A percentile compares a stretch with the other conserved stretches of the same genome.
Conservation (phyloP, 306 rosid genomes). For the Vigna radiata region DNA sequence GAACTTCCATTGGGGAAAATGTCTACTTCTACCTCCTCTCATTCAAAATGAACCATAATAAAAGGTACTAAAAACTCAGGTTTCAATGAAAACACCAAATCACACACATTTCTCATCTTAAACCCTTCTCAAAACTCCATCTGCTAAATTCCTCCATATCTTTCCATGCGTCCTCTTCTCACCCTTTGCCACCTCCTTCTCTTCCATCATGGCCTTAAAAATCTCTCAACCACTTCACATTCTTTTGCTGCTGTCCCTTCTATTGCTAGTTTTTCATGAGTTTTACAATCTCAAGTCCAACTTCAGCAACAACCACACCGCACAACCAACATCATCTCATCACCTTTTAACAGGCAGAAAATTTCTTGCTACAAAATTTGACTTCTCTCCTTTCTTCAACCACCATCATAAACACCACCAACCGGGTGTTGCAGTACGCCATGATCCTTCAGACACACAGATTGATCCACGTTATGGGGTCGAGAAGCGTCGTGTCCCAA, state of each 20-base stretch:
- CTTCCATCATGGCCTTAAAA: conserved; percentile 78
- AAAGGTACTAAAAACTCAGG: conserved; percentile 46
- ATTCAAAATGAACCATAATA: conserved; percentile 44
- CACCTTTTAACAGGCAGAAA: conserved; percentile 61
- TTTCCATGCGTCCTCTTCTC: conserved; percentile 76
- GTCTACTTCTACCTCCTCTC: conserved; percentile 37
- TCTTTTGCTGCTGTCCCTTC: conserved; percentile 64
- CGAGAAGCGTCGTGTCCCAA: conserved; percentile 90
- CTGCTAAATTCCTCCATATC: conserved; percentile 40
- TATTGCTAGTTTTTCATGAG: conserved; percentile 67
- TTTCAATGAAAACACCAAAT: conserved; percentile 49
- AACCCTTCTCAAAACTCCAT: conserved; percentile 39
- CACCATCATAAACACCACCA: conserved; percentile 37
- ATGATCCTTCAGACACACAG: conserved; percentile 48
- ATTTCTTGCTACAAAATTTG: conserved; percentile 73
- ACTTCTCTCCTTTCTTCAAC: conserved; percentile 74
- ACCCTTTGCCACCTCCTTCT: conserved; percentile 53
- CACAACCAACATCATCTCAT: conserved; percentile 31
- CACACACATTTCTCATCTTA: conserved; percentile 47
- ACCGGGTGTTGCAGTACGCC: conserved; percentile 14
- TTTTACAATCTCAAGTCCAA: conserved; percentile 58
- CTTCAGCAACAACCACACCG: conserved; percentile 54
- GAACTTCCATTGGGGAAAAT: conserved; percentile 47
- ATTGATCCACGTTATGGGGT: conserved; percentile 92
- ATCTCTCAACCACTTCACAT: conserved; percentile 54